Evolutionary conservation across 306 rosid genomes (phyloP).

Genomic region (Glycine soja): DNA sequence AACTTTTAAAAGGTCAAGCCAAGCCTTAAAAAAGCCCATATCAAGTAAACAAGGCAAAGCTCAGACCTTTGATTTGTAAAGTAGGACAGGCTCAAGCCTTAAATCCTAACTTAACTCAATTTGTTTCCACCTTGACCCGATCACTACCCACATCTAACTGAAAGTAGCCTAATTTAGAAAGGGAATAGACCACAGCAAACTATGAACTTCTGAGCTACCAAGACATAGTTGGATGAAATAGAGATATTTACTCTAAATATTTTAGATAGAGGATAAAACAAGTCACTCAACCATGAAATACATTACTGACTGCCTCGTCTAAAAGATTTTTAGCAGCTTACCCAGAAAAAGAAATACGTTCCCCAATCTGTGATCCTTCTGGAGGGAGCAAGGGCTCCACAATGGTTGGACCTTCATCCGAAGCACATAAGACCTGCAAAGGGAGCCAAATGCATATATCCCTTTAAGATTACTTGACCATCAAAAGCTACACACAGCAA

Average conservation of each 20-base stretch:
- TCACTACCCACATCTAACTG: no score
- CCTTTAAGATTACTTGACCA: conserved; percentile 22
- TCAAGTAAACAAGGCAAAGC: no score
- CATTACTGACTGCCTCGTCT: conserved; percentile 20
- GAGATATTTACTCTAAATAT: conserved; percentile 12
- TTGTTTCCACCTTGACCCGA: no score
- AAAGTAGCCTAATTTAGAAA: not conserved
- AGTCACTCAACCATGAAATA: not conserved
- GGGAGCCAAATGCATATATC: conserved; percentile 41
- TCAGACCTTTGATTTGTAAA: no score
- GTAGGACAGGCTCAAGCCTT: no score
- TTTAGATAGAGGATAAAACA: conserved; percentile 14
- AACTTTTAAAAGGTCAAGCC: no score
- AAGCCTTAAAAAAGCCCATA: no score
- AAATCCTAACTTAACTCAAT: no score
- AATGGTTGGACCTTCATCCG: conserved; percentile 74
- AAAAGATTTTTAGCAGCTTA: conserved; percentile 49
- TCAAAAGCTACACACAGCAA: conserved; percentile 32
- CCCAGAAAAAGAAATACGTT: conserved; percentile 81
- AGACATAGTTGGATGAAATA: conserved; percentile 6
- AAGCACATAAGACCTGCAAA: conserved; percentile 89
- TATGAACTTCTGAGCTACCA: conserved; percentile 15
- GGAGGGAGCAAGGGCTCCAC: conserved; percentile 97
- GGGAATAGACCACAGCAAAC: conserved; percentile 21
- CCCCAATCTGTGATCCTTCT: conserved; percentile 85